phyloP scores from a whole-genome alignment of 2,329 filamentous ascomycete genomes.

The Hymenoscyphus fraxineus region DNA sequence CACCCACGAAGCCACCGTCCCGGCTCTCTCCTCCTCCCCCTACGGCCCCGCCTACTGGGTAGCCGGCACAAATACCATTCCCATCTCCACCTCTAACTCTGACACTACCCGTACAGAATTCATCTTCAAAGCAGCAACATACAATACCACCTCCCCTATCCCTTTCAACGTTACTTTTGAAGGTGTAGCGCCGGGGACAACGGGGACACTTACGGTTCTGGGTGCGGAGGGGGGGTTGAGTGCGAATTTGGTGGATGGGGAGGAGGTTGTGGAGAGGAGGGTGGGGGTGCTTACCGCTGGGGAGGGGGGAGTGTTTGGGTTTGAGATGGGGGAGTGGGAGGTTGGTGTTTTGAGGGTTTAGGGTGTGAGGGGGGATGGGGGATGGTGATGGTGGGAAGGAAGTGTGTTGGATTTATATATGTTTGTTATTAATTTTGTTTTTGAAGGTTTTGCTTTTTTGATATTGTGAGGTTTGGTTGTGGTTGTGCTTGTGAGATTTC shows the following conservation, averaged over 20 bases:
- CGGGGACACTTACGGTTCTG: slow-evolving; percentile 44
- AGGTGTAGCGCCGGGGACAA: slow-evolving; percentile 37
- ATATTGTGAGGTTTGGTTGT: too few species aligned
- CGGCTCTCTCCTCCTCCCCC: slow-evolving; percentile 35
- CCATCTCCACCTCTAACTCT: too few species aligned
- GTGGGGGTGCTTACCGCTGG: slow-evolving; percentile 15
- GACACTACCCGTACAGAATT: too few species aligned
- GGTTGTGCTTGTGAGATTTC: too few species aligned
- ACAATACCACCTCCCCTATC: slow-evolving; percentile 48
- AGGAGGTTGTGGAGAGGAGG: slow-evolving; percentile 15
- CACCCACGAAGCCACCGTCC: slow-evolving; percentile 45
- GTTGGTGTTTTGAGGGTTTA: slow-evolving; percentile 35
- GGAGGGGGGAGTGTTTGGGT: slow-evolving; percentile 19
- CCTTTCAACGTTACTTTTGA: slow-evolving; percentile 46
- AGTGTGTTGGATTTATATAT: too few species aligned
- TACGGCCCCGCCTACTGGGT: slow-evolving; percentile 49
- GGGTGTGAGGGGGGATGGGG: neutral
- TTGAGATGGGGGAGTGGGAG: slow-evolving; percentile 23
- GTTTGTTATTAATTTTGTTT: too few species aligned
- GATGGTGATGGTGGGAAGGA: neutral
- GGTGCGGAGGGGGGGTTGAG: slow-evolving; percentile 33
- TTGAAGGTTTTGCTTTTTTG: too few species aligned
- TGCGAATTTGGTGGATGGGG: slow-evolving; percentile 16
- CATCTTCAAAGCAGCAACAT: slow-evolving; percentile 51
- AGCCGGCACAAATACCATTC: slow-evolving; percentile 38